Conservation (phyloP, 2,329 filamentous ascomycete species). For the Aspergillus sergii region DNA sequence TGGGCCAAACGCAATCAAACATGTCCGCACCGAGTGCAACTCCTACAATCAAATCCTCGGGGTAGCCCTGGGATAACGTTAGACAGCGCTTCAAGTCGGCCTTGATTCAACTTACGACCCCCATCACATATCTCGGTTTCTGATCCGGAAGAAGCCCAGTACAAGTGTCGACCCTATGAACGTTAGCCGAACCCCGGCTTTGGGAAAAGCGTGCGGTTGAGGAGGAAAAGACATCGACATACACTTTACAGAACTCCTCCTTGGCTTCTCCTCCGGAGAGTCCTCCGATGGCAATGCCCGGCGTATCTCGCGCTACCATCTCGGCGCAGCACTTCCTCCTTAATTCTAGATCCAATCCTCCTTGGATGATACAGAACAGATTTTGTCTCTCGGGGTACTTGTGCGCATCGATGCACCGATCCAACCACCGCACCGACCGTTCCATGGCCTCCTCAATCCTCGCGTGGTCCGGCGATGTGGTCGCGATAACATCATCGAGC, state of each 20-base stretch:
- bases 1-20: constrained; percentile 99
- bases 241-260: constrained; percentile 84
- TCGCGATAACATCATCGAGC: constrained; percentile 95
- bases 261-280: constrained; percentile 95
- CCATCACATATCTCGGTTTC: constrained; percentile 99
- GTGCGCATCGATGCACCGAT: constrained; percentile 90
- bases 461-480: constrained; percentile 83
- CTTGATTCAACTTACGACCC: constrained; percentile 61
- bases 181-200: constrained; percentile 11
- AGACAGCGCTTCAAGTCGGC: constrained; percentile 21
- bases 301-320: constrained; percentile 90
- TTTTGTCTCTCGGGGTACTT: constrained; percentile 82
- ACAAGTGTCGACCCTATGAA: constrained; percentile 70
- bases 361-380: constrained; percentile 98
- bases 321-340: constrained; percentile 77
- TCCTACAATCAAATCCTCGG: constrained; percentile 91
- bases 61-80: constrained; percentile 69
- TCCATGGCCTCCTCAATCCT: constrained; percentile 96
- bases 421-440: constrained; percentile 91
- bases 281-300: constrained; percentile 94
- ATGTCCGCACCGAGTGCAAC: constrained; percentile 95
- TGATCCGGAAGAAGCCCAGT: constrained; percentile 80
- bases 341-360: constrained; percentile 86
- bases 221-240: constrained; percentile 14
- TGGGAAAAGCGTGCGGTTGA: neutral